A percentile compares a stretch with the other conserved stretches of the same genome.
phyloP scores from a whole-genome alignment of 2,329 filamentous ascomycete species.

The Tolypocladium ovalisporum region DNA sequence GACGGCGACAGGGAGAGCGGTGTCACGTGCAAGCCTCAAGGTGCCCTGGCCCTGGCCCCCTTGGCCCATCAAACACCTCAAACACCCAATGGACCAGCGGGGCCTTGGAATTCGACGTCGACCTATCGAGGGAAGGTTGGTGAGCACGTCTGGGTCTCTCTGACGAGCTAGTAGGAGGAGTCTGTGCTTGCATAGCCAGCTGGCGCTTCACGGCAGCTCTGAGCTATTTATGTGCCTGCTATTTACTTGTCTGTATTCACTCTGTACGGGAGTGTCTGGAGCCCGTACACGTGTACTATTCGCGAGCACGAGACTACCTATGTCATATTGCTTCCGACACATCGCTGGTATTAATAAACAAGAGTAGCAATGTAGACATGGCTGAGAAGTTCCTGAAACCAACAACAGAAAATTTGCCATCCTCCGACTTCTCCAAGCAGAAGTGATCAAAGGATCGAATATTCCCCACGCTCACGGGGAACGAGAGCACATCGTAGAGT shows the following conservation, averaged over 20 bases:
- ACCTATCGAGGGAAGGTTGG: not conserved
- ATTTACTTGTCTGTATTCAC: not conserved
- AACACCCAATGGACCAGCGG: not conserved
- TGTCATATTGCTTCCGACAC: not conserved
- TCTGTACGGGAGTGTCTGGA: not conserved
- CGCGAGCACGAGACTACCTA: not conserved
- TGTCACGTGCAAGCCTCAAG: not conserved
- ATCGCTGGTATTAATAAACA: not conserved
- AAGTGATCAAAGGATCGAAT: not conserved
- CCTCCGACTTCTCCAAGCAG: not conserved
- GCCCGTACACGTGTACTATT: not conserved
- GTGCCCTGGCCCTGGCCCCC: not conserved
- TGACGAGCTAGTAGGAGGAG: not conserved
- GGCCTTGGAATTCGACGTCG: not conserved
- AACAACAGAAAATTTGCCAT: not conserved
- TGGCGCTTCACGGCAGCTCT: not conserved
- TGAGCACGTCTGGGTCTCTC: not conserved
- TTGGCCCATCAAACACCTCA: not conserved
- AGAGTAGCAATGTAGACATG: not conserved
- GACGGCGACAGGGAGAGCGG: not conserved
- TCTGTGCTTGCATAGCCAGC: not conserved
- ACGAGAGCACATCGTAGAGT: not conserved
- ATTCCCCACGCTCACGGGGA: not conserved
- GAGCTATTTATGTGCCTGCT: not conserved
- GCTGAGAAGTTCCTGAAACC: not conserved